A percentile compares a stretch with the other conserved stretches of the same genome.
These are phyloP conservation scores for Kwoniella sp. DNA, from an alignment of 768 basidiomycete species.

Conservation along the genomic window DNA sequence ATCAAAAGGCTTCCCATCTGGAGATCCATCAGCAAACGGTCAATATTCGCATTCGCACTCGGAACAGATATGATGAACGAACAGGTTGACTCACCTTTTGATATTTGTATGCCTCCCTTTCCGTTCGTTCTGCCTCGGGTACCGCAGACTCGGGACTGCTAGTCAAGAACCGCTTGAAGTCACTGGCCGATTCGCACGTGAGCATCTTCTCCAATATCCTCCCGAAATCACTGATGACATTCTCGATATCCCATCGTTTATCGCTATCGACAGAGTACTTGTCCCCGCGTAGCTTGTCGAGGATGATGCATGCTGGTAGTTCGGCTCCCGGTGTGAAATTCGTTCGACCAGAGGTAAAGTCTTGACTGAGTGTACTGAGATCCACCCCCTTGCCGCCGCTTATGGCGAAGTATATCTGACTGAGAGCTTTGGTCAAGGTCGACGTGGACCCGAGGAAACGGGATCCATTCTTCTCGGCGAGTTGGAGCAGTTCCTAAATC, in stretches of 20 bases:
- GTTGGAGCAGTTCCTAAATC: slow-evolving; percentile 64
- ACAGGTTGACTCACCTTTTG: slow-evolving; percentile 64
- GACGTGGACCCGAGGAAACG: slow-evolving; percentile 85
- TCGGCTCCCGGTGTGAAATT: slow-evolving; percentile 77
- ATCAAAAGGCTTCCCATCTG: slow-evolving; percentile 65
- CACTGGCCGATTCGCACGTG: slow-evolving; percentile 63
- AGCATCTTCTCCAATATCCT: slow-evolving; percentile 80
- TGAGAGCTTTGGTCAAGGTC: slow-evolving; percentile 77
- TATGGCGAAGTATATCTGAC: slow-evolving; percentile 84
- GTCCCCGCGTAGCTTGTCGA: slow-evolving; percentile 61
- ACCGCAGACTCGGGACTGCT: slow-evolving; percentile 54
- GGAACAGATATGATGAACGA: not conserved
- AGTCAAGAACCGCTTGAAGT: slow-evolving; percentile 63
- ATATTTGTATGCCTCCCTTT: slow-evolving; percentile 78
- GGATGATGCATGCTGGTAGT: slow-evolving; percentile 70
- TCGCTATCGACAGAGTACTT: slow-evolving; percentile 57
- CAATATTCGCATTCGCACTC: not conserved
- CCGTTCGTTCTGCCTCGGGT: slow-evolving; percentile 52
- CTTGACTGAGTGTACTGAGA: slow-evolving; percentile 63
- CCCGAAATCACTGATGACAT: slow-evolving; percentile 54
- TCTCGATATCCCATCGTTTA: slow-evolving; percentile 54
- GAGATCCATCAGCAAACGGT: slow-evolving; percentile 56
- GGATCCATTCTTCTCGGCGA: slow-evolving; percentile 66
- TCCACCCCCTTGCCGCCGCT: slow-evolving; percentile 70
- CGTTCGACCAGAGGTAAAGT: slow-evolving; percentile 65